A percentile compares a stretch with the other conserved stretches of the same genome.
Evolutionary conservation across 768 basidiomycete species (phyloP).

Genomic region (Holtermanniella nyarrowii): DNA sequence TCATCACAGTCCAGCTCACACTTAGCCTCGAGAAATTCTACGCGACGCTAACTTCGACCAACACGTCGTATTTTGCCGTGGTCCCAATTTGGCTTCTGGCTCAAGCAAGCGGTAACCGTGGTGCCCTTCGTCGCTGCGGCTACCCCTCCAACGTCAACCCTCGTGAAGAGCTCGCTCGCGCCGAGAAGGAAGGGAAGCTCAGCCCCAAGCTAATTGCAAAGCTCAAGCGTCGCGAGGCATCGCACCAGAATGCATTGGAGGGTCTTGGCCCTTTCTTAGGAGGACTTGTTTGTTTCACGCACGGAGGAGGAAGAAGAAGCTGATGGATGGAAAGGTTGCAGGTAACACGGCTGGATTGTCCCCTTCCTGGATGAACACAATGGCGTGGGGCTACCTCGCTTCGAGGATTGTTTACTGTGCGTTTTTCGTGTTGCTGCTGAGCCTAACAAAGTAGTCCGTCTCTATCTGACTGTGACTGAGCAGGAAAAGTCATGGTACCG

Average conservation of each 20-base stretch:
- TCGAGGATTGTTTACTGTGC: conserved; percentile 19
- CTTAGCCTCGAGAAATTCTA: too few species aligned
- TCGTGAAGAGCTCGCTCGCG: conserved; percentile 8
- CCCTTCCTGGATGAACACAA: conserved; percentile 19
- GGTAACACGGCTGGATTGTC: conserved; percentile 22
- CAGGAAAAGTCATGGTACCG: conserved; percentile 13
- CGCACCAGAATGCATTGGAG: conserved; percentile 28
- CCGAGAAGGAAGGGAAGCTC: conserved; percentile 25
- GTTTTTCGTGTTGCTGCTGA: conserved; percentile 1
- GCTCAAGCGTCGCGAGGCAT: conserved; percentile 25
- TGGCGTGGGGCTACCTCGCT: conserved; percentile 17
- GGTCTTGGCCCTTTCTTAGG: conserved; percentile 16
- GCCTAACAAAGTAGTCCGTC: conserved; percentile 12
- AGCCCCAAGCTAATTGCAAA: conserved; percentile 13
- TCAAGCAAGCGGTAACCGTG: conserved; percentile 14
- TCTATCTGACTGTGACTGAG: conserved; percentile 19
- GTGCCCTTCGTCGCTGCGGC: conserved; percentile 12
- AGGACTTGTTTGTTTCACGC: conserved; percentile 16
- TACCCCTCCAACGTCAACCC: conserved; percentile 24
- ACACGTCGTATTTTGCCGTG: conserved; percentile 27
- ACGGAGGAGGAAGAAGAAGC: not conserved
- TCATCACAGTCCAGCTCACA: too few species aligned
- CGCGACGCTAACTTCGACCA: conserved; percentile 2
- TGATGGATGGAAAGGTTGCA: conserved; percentile 15
- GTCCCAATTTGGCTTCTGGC: conserved; percentile 20